Evolutionary conservation across 768 basidiomycete species (phyloP).

Genomic region (Exidia glandulosa): DNA sequence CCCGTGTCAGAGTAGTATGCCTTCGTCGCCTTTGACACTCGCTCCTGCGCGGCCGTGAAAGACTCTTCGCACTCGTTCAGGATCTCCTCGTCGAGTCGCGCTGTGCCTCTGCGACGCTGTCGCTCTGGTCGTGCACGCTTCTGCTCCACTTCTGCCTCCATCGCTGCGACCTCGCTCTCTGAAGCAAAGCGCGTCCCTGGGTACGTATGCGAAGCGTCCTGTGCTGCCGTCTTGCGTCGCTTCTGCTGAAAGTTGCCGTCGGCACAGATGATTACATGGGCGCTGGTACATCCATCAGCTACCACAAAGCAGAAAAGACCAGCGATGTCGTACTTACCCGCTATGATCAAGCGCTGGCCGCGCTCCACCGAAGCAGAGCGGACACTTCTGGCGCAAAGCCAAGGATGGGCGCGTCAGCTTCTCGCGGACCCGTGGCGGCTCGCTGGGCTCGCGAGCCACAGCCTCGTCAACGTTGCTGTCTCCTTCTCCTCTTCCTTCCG

Average conservation of each 20-base stretch:
- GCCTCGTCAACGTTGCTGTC: no score
- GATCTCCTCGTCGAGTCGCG: neutral
- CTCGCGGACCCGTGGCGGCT: neutral
- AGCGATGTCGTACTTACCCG: neutral
- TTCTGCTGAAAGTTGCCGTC: conserved; percentile 3
- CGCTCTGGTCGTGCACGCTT: neutral
- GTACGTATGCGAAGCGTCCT: neutral
- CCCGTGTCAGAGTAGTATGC: conserved; percentile 11
- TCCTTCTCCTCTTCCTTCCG: no score
- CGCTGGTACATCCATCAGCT: neutral
- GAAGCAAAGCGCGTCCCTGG: neutral
- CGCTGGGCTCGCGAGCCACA: no score
- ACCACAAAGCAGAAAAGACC: neutral
- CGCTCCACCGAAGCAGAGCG: conserved; percentile 1
- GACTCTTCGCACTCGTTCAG: neutral
- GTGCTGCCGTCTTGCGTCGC: neutral
- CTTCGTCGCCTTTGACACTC: conserved; percentile 10
- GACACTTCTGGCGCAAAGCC: neutral
- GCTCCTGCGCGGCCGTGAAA: neutral
- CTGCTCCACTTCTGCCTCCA: neutral
- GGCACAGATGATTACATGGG: neutral
- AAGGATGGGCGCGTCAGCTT: neutral
- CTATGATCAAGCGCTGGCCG: neutral
- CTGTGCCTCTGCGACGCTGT: neutral
- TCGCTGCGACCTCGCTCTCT: neutral